These are phyloP conservation scores for Torulaspora maleeae DNA, from an alignment of 805 yeast species.

Conservation along the genomic window DNA sequence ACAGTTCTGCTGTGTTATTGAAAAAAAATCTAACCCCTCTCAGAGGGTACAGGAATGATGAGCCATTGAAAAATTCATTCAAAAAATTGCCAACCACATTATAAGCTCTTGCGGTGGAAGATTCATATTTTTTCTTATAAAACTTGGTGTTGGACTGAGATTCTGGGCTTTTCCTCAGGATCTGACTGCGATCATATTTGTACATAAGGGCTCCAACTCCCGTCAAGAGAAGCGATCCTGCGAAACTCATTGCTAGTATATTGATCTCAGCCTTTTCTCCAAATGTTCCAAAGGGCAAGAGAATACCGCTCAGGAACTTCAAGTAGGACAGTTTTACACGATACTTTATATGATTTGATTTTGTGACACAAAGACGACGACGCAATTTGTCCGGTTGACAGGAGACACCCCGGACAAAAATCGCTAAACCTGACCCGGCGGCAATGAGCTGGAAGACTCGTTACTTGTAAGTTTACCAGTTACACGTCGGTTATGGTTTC, in stretches of 20 bases:
- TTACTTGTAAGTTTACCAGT: too few relatives aligned
- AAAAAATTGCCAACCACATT: slow-evolving; percentile 21
- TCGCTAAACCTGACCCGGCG: too few relatives aligned
- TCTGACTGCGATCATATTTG: slow-evolving; percentile 28
- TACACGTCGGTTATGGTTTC: too few relatives aligned
- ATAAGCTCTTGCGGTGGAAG: slow-evolving; percentile 11
- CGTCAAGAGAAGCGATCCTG: slow-evolving; percentile 29
- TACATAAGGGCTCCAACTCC: slow-evolving; percentile 30
- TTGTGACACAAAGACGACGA: slow-evolving; percentile 5
- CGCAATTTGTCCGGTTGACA: neutral
- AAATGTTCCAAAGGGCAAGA: too few relatives aligned
- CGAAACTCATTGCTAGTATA: slow-evolving; percentile 27
- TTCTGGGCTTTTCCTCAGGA: slow-evolving; percentile 20
- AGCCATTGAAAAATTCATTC: slow-evolving; percentile 21
- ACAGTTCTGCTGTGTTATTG: slow-evolving; percentile 15
- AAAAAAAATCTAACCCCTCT: slow-evolving; percentile 23
- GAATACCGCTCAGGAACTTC: neutral
- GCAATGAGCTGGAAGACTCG: too few relatives aligned
- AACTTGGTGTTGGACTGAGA: slow-evolving; percentile 14
- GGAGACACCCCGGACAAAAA: neutral
- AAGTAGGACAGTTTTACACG: neutral
- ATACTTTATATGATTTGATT: neutral
- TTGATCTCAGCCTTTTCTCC: neutral
- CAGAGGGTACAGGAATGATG: slow-evolving; percentile 26
- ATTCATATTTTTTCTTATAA: slow-evolving; percentile 14